A percentile compares a stretch with the other conserved stretches of the same genome.
phyloP scores from a whole-genome alignment of 805 yeast species.

The Dipodascus albidus region DNA sequence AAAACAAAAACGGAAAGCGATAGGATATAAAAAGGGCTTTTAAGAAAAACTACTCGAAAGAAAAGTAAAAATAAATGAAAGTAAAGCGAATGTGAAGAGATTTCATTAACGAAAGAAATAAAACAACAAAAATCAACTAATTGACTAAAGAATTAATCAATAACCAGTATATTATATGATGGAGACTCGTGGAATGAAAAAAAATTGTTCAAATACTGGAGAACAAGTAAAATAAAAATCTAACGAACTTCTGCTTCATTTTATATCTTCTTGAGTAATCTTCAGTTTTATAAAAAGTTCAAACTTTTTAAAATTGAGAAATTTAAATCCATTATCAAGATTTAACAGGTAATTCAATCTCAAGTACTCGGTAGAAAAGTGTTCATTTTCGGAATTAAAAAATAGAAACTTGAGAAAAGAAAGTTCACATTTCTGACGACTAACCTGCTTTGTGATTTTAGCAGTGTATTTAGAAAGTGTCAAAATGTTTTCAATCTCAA shows the following conservation, averaged over 20 bases:
- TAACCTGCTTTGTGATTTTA: not conserved
- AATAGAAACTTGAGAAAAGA: not conserved
- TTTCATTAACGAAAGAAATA: not conserved
- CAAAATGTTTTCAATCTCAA: not conserved
- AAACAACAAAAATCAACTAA: not conserved
- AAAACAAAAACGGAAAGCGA: no score
- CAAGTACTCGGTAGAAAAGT: not conserved
- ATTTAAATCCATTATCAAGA: not conserved
- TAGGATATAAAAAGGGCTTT: no score
- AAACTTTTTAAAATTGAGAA: not conserved
- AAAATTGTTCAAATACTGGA: not conserved
- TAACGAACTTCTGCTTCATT: not conserved
- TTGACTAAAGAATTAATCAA: not conserved
- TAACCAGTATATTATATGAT: not conserved
- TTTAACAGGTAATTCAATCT: not conserved
- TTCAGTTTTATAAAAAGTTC: not conserved
- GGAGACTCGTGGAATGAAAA: no score
- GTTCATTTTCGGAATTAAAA: not conserved
- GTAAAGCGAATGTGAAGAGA: not conserved
- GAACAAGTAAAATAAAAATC: not conserved
- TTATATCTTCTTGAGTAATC: not conserved
- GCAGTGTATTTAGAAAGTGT: not conserved
- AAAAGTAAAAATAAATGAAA: not conserved
- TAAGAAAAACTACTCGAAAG: not conserved
- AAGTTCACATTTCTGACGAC: not conserved